A percentile compares a stretch with the other conserved stretches of the same genome.
phyloP scores from a whole-genome alignment of 2,329 filamentous ascomycete species.

The Sporothrix pseudoabietina region DNA sequence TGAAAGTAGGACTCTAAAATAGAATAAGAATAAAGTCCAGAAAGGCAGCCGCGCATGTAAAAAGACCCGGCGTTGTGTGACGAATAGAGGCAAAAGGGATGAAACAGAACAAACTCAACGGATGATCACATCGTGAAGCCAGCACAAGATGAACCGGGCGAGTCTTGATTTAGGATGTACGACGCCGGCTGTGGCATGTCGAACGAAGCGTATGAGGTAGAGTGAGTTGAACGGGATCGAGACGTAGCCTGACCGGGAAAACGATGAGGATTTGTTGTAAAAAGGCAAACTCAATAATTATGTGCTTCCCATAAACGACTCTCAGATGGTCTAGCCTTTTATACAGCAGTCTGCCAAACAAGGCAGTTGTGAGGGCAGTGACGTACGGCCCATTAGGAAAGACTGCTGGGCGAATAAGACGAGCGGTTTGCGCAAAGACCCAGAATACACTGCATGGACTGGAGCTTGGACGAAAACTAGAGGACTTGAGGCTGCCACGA shows the following conservation, averaged over 20 bases:
- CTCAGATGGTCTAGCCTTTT: neutral
- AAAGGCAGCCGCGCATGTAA: neutral
- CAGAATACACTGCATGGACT: neutral
- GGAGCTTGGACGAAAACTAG: conserved; percentile 9
- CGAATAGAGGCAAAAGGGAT: neutral
- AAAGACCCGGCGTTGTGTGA: neutral
- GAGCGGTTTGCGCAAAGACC: neutral
- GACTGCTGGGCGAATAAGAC: neutral
- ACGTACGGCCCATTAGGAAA: neutral
- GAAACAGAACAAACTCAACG: neutral
- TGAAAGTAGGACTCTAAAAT: neutral
- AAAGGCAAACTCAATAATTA: neutral
- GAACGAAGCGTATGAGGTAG: neutral
- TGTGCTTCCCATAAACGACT: neutral
- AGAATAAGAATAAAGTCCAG: neutral
- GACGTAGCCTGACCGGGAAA: neutral
- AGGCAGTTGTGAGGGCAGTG: neutral
- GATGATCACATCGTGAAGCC: neutral
- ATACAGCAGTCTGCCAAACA: neutral
- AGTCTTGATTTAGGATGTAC: conserved; percentile 4
- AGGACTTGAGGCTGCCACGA: conserved; percentile 27
- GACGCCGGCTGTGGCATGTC: neutral
- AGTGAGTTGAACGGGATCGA: neutral
- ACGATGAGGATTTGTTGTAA: neutral
- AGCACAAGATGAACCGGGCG: neutral